phyloP scores from a whole-genome alignment of 441 rosid species.

The Gossypium davidsonii region DNA sequence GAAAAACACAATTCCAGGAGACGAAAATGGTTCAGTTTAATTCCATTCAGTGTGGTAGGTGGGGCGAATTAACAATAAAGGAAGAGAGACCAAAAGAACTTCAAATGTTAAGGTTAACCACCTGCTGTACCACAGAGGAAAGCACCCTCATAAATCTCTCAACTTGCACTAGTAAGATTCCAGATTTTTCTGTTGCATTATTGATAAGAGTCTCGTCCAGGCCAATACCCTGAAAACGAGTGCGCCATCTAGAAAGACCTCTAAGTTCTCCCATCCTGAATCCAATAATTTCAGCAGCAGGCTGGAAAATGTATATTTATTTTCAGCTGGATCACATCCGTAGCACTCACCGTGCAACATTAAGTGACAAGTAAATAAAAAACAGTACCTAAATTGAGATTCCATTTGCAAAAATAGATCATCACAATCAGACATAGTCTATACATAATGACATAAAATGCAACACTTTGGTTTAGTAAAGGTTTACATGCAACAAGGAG shows the following conservation, averaged over 20 bases:
- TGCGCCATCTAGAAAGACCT: constrained; percentile 93
- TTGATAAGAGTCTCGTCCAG: constrained; percentile 67
- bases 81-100: not conserved
- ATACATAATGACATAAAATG: not conserved
- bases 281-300: constrained; percentile 91
- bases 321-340: constrained; percentile 25
- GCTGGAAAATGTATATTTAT: constrained; percentile 50
- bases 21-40: not conserved
- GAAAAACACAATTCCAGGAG: constrained; percentile 4
- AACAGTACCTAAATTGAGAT: not conserved
- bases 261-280: constrained; percentile 92
- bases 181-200: constrained; percentile 68
- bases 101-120: constrained; percentile 40
- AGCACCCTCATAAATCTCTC: constrained; percentile 81
- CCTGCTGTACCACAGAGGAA: constrained; percentile 85
- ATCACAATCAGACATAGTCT: not conserved
- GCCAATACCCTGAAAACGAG: constrained; percentile 73
- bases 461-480: not conserved
- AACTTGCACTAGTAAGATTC: constrained; percentile 73
- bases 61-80: not conserved
- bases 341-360: not conserved
- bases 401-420: not conserved
- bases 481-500: not conserved
- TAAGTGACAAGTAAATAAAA: constrained; percentile 8
- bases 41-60: not conserved